Conservation (phyloP, 495 filamentous ascomycete species). For the Apiosordaria backusii region DNA sequence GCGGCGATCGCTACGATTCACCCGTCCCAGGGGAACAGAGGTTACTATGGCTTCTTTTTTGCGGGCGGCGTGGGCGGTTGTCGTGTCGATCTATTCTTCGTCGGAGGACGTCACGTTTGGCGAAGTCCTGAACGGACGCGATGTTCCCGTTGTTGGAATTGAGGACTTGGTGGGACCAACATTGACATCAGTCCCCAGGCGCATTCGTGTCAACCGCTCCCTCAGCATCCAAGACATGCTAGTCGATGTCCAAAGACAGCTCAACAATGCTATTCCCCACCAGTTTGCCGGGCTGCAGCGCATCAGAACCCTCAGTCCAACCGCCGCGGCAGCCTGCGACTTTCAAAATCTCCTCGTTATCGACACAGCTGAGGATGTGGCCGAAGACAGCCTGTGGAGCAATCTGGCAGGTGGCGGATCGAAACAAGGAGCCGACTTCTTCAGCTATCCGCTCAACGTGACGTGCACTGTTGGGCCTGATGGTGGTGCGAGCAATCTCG, state of each 20-base stretch:
- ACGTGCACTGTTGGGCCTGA: conserved; percentile 18
- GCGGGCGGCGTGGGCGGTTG: conserved; percentile 40
- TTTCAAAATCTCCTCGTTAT: conserved; percentile 59
- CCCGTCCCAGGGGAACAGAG: conserved; percentile 13
- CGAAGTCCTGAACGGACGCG: conserved; percentile 50
- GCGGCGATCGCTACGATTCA: conserved; percentile 6
- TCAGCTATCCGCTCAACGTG: conserved; percentile 27
- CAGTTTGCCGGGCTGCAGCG: conserved; percentile 61
- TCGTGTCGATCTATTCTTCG: conserved; percentile 29
- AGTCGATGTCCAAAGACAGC: conserved; percentile 45
- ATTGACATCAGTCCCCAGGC: conserved; percentile 57
- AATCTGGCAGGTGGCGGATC: conserved; percentile 20
- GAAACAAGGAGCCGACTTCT: conserved; percentile 26
- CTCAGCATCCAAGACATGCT: conserved; percentile 33
- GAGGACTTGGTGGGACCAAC: conserved; percentile 50
- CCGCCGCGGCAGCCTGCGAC: conserved; percentile 55
- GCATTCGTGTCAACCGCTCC: conserved; percentile 38
- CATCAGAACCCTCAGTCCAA: conserved; percentile 51
- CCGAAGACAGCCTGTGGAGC: conserved; percentile 21
- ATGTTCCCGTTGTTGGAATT: conserved; percentile 44
- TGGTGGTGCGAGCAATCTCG: neutral
- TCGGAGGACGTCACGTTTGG: conserved; percentile 49
- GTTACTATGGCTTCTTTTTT: conserved; percentile 34
- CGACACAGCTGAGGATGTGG: conserved; percentile 35
- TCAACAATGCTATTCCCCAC: conserved; percentile 49